Percentiles rank a stretch among this genome's conserved stretches.
Evolutionary conservation across 306 rosid genomes (phyloP).

Genomic region (Mimosa bimucronata): DNA sequence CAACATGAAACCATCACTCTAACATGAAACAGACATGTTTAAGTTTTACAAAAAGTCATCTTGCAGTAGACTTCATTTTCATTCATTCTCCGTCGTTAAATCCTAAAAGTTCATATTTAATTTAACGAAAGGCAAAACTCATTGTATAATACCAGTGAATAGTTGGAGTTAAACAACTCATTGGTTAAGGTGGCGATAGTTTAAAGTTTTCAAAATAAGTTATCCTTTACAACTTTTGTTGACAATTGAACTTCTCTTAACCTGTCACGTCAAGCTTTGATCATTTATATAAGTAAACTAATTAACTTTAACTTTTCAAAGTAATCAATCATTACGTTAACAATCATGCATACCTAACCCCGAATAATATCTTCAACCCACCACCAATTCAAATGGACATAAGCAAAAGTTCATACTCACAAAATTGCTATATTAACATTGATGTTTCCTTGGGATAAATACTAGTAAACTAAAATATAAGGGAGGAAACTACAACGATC

Average conservation of each 20-base stretch:
- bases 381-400: neutral
- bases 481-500: slow-evolving; percentile 4
- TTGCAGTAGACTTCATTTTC: neutral
- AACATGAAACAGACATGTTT: neutral
- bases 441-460: neutral
- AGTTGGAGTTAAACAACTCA: neutral
- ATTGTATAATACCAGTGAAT: neutral
- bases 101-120: neutral
- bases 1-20: neutral
- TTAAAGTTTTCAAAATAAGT: neutral
- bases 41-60: neutral
- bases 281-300: neutral
- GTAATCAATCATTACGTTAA: neutral
- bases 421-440: neutral
- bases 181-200: neutral
- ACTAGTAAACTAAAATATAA: neutral
- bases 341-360: slow-evolving; percentile 1
- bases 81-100: neutral
- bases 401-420: slow-evolving; percentile 12
- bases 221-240: neutral
- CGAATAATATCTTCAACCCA: neutral
- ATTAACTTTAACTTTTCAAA: neutral
- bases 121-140: neutral
- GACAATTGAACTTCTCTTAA: neutral
- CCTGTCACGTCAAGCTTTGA: neutral